A percentile compares a stretch with the other conserved stretches of the same genome.
These are phyloP conservation scores for Penicillium angulare DNA, from an alignment of 495 filamentous ascomycete genomes.

Conservation along the genomic window DNA sequence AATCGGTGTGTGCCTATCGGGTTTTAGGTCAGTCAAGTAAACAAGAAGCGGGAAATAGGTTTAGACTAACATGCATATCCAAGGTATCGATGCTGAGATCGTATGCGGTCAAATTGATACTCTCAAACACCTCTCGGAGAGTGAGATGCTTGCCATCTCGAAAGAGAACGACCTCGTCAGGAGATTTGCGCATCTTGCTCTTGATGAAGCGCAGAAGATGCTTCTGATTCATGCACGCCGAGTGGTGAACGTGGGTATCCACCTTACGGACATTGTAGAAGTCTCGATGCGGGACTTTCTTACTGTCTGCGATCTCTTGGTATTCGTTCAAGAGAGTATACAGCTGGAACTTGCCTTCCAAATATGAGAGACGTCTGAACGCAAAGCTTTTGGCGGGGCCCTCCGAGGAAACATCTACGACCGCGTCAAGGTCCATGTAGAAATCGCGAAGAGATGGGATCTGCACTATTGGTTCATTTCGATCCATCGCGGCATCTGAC, in stretches of 20 bases:
- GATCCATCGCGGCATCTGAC: conserved; percentile 53
- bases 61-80: conserved; percentile 84
- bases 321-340: conserved; percentile 92
- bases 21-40: neutral
- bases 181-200: conserved; percentile 97
- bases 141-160: conserved; percentile 92
- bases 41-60: neutral
- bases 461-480: conserved; percentile 65
- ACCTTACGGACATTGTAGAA: conserved; percentile 99
- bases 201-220: conserved; percentile 98
- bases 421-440: conserved; percentile 89
- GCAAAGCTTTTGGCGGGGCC: conserved; percentile 97
- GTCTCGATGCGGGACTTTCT: conserved; percentile 93
- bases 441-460: conserved; percentile 90
- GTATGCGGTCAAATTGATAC: conserved; percentile 94
- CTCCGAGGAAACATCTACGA: conserved; percentile 83
- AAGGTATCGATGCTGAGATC: conserved; percentile 97
- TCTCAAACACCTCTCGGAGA: conserved; percentile 89
- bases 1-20: conserved; percentile 85
- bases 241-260: conserved; percentile 98
- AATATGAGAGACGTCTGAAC: conserved; percentile 87
- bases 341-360: conserved; percentile 95
- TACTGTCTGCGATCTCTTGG: conserved; percentile 96
- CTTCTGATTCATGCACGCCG: conserved; percentile 99
- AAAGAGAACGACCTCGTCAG: conserved; percentile 89